Base-by-base conservation (phyloP, 129 eudicot species). In the Centaurea solstitialis region DNA sequence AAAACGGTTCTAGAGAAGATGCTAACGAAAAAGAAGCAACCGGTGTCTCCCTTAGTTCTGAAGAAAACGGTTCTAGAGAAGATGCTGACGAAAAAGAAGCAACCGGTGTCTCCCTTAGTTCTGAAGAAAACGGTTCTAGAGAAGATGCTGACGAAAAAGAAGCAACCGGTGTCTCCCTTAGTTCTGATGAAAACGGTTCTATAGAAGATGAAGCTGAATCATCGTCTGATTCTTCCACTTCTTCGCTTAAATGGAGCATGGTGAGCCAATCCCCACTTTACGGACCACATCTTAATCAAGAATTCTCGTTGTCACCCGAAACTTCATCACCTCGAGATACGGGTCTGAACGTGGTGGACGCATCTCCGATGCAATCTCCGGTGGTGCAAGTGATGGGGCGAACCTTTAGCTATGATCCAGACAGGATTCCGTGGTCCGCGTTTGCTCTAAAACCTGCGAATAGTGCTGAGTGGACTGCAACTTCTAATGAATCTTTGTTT, bases 401-500 rank as follows among this genome's bases (percentile, higher is more conserved):
- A 0, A 68, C 88, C 4, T 4, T 59, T 1, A 87, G 85, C 8
- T 90, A 90, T 53, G 94, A 90, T 57, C 90, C 94, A 0, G 73
- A 80, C 26, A 85, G 96, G 40, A 91, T 91, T 28, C 96, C 96
- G 6, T 39, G 89, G 5, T 88, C 93, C 13, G 68, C 89, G 3
- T 91, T 91, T 33, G 18, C 76, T 1, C 53, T 39, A 59, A 86
- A 75, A 21, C 79, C 86, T 22, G 13, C 85, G 18, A 28, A 75
- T 6, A 61, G 74, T 5, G 37, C 70, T 23, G 96, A 91, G 11
- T 91, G 96, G 96, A 88, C 92, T 33, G 81, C 69, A 38, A 85
- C 86, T 45, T 91, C 96, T 0, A 91, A 82, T 38, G 96, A 91
- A 50, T 91, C 96, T 0, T 75, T 91, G 70, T 91, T 91, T 68